Percentiles rank a stretch among this genome's conserved stretches.
phyloP scores from a whole-genome alignment of 345 rosid species.

The Syzygium grande region DNA sequence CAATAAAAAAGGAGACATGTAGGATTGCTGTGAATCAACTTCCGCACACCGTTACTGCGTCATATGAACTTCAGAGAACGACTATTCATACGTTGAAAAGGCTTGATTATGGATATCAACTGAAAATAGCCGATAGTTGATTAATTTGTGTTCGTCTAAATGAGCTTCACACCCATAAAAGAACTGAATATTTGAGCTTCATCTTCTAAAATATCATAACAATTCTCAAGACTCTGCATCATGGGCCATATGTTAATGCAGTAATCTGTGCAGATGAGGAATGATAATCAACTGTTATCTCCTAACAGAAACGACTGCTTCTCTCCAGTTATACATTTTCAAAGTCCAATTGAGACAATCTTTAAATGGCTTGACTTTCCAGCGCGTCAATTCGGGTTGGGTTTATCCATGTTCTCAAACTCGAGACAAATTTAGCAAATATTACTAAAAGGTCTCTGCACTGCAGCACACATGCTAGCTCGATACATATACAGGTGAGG shows the following conservation, averaged over 20 bases:
- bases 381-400: fast-evolving
- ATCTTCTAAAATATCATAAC: not conserved
- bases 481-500: not conserved
- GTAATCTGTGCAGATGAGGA: not conserved
- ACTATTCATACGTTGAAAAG: fast-evolving
- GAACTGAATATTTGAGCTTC: not conserved
- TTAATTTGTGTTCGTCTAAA: not conserved
- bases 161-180: not conserved
- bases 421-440: not conserved
- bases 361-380: not conserved
- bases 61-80: not conserved
- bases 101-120: not conserved
- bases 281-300: not conserved
- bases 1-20: not conserved
- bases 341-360: not conserved
- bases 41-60: not conserved
- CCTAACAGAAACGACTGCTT: not conserved
- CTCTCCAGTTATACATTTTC: not conserved
- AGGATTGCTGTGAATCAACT: too few species aligned
- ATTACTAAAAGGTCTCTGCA: not conserved
- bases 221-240: not conserved
- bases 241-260: not conserved
- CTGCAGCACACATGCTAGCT: not conserved
- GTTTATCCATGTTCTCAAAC: not conserved
- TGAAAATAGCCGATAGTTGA: not conserved